Base-by-base conservation (phyloP, 371 early-diverging fungal genomes). In the Zancudomyces culisetae region DNA sequence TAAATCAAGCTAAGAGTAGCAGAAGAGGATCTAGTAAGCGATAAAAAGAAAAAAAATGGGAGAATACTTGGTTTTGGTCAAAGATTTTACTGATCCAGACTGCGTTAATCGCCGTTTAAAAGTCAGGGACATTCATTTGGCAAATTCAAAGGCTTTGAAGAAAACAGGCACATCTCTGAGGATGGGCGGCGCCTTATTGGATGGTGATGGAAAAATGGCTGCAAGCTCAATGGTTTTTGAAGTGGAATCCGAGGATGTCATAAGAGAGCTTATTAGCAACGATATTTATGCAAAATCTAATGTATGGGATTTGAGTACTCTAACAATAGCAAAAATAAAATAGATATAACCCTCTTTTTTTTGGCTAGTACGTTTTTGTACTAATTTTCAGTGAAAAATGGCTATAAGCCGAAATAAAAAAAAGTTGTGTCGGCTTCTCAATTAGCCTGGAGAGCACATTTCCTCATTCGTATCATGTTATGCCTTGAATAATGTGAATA, bases 61-160 rank as follows among this genome's bases (percentile, higher is more conserved):
- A 6, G 21, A 24, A 21, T 47, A 47, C n/a, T n/a, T 24, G 2
- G 48, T 47, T 12, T 12, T 27, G n/a, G 28, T 47, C 24, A 47
- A 47, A 27, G 48, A 47, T 27, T 47, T 24, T 27, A 47, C 48
- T 27, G 48, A 47, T 27, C n/a, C 48, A 21, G 48, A 27, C n/a
- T 47, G 48, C 48, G 6, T 20, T 24, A 4, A 13, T 8, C 2
- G 48, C n/a, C 20, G 48, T n/a, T 26, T 47, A 26, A n/a, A 2
- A 27, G 48, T 47, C 48, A 22, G 48, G 18, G 48, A 47, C 18
- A 13, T 13, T 4, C 48, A 47, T 47, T 27, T 47, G 24, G 43
- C 43, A n/a, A 47, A 47, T 8, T 18, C 18, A 2, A 21, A 24
- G 26, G 28, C 22, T 3, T 8, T 28, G 3, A 21, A 24, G 27